Percentiles rank a stretch among this genome's conserved stretches.
These are phyloP conservation scores for Candida michaelii DNA, from an alignment of 805 yeast genomes.

Conservation along the genomic window DNA sequence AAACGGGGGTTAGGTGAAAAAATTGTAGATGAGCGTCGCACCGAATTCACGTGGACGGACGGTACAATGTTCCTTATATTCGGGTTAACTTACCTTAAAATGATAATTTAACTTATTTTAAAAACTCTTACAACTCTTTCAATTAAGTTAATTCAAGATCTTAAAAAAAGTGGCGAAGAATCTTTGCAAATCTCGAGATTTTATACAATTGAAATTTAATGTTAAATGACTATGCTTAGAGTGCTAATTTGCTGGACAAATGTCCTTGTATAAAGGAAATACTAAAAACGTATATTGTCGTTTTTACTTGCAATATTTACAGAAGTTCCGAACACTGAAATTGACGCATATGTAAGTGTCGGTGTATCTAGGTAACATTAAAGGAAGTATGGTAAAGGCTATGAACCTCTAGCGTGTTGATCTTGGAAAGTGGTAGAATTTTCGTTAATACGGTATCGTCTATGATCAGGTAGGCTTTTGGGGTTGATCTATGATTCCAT, in stretches of 20 bases:
- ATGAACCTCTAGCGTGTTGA: too few species aligned
- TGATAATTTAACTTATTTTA: background rate
- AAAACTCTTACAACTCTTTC: background rate
- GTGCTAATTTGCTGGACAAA: constrained; percentile 4
- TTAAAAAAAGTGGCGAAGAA: background rate
- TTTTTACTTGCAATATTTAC: background rate
- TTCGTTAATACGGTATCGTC: too few species aligned
- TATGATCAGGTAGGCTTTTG: too few species aligned
- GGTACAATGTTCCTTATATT: too few species aligned
- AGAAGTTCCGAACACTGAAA: background rate
- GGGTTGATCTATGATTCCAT: too few species aligned
- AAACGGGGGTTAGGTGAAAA: constrained; percentile 7
- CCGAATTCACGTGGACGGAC: constrained; percentile 6
- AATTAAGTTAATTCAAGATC: background rate
- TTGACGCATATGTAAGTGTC: too few species aligned
- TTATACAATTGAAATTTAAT: background rate
- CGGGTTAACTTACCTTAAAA: too few species aligned
- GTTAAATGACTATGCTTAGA: background rate
- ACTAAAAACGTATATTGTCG: constrained; percentile 1
- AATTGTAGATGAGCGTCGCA: constrained; percentile 7
- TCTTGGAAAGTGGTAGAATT: too few species aligned
- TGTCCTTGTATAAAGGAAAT: background rate
- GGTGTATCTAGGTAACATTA: too few species aligned
- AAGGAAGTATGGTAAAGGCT: too few species aligned
- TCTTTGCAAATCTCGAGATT: background rate